A percentile compares a stretch with the other conserved stretches of the same genome.
Evolutionary conservation across 1,284 basidiomycete genomes (phyloP).

Genomic region (Marasmius sp.): DNA sequence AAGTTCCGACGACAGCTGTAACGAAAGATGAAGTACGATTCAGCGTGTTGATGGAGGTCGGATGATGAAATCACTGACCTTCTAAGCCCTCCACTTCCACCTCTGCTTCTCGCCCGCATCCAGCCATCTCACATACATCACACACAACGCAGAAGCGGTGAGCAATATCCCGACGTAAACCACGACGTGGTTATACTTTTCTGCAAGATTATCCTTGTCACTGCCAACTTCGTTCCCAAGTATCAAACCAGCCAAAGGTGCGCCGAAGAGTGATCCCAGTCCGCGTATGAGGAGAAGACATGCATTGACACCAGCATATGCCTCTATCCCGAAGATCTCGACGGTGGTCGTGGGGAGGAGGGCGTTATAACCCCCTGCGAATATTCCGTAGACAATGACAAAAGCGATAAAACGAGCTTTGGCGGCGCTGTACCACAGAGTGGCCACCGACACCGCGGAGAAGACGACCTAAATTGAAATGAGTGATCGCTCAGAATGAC

Average conservation of each 20-base stretch:
- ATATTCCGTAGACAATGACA: conserved; percentile 38
- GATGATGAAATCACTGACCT: too few relatives aligned
- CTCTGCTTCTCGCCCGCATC: conserved; percentile 41
- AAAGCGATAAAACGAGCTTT: conserved; percentile 37
- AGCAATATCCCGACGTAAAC: conserved; percentile 39
- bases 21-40: too few relatives aligned
- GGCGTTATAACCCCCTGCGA: conserved; percentile 43
- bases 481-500: not conserved
- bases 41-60: too few relatives aligned
- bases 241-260: conserved; percentile 41
- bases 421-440: conserved; percentile 41
- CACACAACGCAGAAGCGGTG: conserved; percentile 37
- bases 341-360: conserved; percentile 42
- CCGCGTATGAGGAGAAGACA: conserved; percentile 42
- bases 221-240: conserved; percentile 26
- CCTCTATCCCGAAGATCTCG: conserved; percentile 41
- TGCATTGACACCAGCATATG: conserved; percentile 41
- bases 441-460: conserved; percentile 39
- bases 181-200: conserved; percentile 37
- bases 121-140: conserved; percentile 42
- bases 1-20: too few relatives aligned
- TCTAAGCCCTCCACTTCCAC: conserved; percentile 41
- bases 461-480: conserved; percentile 32
- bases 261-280: conserved; percentile 37
- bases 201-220: conserved; percentile 20